Percentiles rank a stretch among this genome's conserved stretches.
These are phyloP conservation scores for Obba rivulosa DNA, from an alignment of 768 basidiomycete genomes.

Conservation along the genomic window DNA sequence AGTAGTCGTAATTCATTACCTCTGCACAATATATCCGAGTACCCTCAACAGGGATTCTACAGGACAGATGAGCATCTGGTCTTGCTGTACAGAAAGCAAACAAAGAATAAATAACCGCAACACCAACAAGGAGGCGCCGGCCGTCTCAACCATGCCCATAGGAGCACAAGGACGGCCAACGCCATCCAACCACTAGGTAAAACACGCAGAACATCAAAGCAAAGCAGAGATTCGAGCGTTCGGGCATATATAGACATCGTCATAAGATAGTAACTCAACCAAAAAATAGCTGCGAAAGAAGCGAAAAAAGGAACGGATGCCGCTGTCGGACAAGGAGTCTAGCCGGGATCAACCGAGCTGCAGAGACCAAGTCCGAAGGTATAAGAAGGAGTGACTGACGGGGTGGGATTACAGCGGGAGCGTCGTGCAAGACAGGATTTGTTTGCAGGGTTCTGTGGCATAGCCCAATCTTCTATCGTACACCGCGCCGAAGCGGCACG, in stretches of 20 bases:
- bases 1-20: neutral
- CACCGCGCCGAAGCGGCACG: constrained; percentile 11
- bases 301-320: neutral
- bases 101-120: constrained; percentile 15
- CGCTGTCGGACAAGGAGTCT: constrained; percentile 10
- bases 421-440: neutral
- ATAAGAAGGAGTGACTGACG: constrained; percentile 5
- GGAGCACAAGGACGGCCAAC: too few relatives aligned
- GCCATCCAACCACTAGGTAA: constrained; percentile 1
- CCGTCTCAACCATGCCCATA: neutral
- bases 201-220: neutral
- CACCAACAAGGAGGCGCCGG: constrained; percentile 11
- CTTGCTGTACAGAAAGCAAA: neutral
- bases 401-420: neutral
- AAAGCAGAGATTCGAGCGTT: constrained; percentile 1
- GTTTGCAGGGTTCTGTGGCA: constrained; percentile 9
- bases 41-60: too few relatives aligned
- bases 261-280: constrained; percentile 1
- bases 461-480: constrained; percentile 6
- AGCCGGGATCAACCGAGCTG: constrained; percentile 18
- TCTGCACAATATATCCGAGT: neutral
- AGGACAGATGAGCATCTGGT: too few relatives aligned
- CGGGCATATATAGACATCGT: constrained; percentile 1
- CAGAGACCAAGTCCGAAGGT: constrained; percentile 14
- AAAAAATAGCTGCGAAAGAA: too few relatives aligned